Percentiles rank a stretch among this genome's conserved stretches.
These are phyloP conservation scores for Ceratocystis papillata DNA, from an alignment of 2,329 filamentous ascomycete genomes.

Conservation along the genomic window DNA sequence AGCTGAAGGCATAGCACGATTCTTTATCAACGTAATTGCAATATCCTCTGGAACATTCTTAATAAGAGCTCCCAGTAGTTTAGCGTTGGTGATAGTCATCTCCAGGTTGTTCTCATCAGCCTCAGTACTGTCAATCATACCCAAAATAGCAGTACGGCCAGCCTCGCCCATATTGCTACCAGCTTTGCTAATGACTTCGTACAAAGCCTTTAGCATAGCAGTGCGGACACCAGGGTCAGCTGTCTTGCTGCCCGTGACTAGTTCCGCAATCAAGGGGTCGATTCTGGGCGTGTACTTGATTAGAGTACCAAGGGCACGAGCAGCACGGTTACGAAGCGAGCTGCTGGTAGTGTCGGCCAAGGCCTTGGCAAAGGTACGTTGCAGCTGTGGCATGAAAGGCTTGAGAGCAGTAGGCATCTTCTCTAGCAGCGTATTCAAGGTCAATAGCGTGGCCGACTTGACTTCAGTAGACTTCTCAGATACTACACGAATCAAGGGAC, in stretches of 20 bases:
- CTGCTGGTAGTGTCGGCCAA: conserved; percentile 90
- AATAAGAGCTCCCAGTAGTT: conserved; percentile 77
- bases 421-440: conserved; percentile 86
- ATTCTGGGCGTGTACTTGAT: conserved; percentile 94
- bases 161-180: conserved; percentile 89
- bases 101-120: conserved; percentile 60
- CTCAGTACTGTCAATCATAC: conserved; percentile 71
- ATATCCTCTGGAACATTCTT: conserved; percentile 70
- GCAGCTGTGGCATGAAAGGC: conserved; percentile 91
- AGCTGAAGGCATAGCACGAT: conserved; percentile 66
- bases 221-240: conserved; percentile 72
- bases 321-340: conserved; percentile 72
- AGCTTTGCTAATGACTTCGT: conserved; percentile 91
- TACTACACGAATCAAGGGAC: conserved; percentile 92
- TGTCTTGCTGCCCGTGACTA: conserved; percentile 93
- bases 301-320: conserved; percentile 84
- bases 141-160: conserved; percentile 74
- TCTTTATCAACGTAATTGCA: conserved; percentile 49
- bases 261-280: conserved; percentile 81
- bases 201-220: conserved; percentile 93
- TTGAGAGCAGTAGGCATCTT: conserved; percentile 95
- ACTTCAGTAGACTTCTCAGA: conserved; percentile 94
- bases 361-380: conserved; percentile 93
- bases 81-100: conserved; percentile 83
- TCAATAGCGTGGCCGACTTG: conserved; percentile 86